phyloP scores from a whole-genome alignment of 2,329 filamentous ascomycete genomes.

The Aspergillus aculeatinus region DNA sequence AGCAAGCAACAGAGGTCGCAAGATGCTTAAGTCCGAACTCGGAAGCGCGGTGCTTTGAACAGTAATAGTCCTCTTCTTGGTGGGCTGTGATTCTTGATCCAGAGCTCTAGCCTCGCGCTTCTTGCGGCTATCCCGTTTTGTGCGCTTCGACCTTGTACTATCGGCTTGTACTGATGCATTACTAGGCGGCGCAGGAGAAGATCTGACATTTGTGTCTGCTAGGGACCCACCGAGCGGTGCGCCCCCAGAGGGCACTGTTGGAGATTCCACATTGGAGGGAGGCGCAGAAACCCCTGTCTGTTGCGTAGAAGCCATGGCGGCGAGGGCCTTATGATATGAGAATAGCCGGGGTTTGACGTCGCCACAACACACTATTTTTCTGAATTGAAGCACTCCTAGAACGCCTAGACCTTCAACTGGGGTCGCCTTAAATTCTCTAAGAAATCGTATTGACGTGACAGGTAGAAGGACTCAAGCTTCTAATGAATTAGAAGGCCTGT shows the following conservation, averaged over 20 bases:
- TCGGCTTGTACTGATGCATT: constrained; percentile 32
- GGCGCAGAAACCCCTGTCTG: constrained; percentile 35
- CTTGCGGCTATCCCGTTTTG: constrained; percentile 46
- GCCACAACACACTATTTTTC: too few species aligned
- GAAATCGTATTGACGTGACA: too few species aligned
- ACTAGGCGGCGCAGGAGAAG: constrained; percentile 35
- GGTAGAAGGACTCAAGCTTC: too few species aligned
- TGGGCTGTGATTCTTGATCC: constrained; percentile 36
- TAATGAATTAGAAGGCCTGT: too few species aligned
- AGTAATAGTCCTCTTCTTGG: constrained; percentile 36
- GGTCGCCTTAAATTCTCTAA: not conserved
- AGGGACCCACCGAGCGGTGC: constrained; percentile 29
- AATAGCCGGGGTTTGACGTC: not conserved
- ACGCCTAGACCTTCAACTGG: not conserved
- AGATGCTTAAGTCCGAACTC: constrained; percentile 40
- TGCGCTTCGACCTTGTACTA: constrained; percentile 37
- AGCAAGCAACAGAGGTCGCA: constrained; percentile 41
- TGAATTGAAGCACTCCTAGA: too few species aligned
- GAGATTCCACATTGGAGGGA: constrained; percentile 40
- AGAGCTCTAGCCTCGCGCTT: constrained; percentile 45
- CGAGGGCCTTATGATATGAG: not conserved
- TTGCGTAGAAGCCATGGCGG: constrained; percentile 34
- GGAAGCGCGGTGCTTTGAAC: constrained; percentile 35
- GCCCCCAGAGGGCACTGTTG: constrained; percentile 29
- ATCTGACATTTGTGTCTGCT: constrained; percentile 31